phyloP scores from a whole-genome alignment of 768 basidiomycete species.

The Tubosaeta sp. region DNA sequence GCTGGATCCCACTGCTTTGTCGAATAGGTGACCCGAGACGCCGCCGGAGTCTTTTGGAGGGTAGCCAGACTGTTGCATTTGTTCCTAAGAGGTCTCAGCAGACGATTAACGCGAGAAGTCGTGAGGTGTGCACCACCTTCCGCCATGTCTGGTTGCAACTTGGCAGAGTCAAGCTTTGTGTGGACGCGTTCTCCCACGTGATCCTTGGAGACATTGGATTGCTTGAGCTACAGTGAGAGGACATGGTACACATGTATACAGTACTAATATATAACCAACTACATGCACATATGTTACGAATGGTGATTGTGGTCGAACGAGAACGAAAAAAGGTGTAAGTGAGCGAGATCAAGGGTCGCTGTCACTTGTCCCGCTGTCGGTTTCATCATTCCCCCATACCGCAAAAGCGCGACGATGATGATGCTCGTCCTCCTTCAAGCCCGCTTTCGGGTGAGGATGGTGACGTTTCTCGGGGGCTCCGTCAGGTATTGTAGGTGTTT shows the following conservation, averaged over 20 bases:
- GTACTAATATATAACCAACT: not conserved
- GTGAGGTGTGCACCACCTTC: constrained; percentile 32
- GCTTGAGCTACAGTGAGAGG: not conserved
- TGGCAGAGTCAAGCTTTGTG: no score
- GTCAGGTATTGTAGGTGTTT: constrained; percentile 58
- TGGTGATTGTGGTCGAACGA: not conserved
- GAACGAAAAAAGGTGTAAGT: constrained; percentile 3
- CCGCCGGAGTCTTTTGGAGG: constrained; percentile 15
- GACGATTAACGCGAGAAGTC: constrained; percentile 39
- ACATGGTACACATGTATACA: not conserved
- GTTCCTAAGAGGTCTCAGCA: constrained; percentile 45
- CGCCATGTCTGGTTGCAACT: constrained; percentile 8
- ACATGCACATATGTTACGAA: not conserved
- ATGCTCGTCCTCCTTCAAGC: constrained; percentile 20
- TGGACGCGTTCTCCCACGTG: constrained; percentile 15
- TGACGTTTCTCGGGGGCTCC: constrained; percentile 12
- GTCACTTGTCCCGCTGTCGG: constrained; percentile 80
- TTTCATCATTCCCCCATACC: constrained; percentile 86
- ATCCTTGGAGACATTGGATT: constrained; percentile 1
- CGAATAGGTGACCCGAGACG: constrained; percentile 13
- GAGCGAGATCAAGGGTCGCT: constrained; percentile 39
- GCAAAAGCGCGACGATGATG: constrained; percentile 62
- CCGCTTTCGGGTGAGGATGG: constrained; percentile 9
- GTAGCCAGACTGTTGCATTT: constrained; percentile 40
- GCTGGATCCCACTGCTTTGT: constrained; percentile 20